These are phyloP conservation scores for Prillingera fragicola DNA, from an alignment of 1,284 basidiomycete species.

Conservation along the genomic window DNA sequence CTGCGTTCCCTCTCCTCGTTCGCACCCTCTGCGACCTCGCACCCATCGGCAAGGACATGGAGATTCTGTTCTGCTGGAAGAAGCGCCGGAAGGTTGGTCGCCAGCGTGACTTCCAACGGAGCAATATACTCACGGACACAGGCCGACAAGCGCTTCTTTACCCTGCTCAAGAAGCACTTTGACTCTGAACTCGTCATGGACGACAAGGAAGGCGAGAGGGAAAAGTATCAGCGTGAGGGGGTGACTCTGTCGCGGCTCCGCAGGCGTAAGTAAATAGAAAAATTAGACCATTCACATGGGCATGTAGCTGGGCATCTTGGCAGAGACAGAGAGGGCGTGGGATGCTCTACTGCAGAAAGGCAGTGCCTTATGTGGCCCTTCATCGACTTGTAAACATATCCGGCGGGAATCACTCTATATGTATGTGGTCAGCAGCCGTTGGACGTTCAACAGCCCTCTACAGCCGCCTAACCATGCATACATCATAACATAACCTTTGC, in stretches of 20 bases:
- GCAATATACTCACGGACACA: conserved; percentile 34
- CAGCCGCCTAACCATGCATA: too few species aligned
- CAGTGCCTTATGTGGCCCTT: too few species aligned
- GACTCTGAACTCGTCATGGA: conserved; percentile 49
- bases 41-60: conserved; percentile 51
- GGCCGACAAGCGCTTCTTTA: conserved; percentile 89
- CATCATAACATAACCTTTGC: too few species aligned
- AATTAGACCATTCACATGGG: too few species aligned
- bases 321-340: too few species aligned
- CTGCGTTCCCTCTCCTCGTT: conserved; percentile 83
- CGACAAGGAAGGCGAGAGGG: conserved; percentile 39
- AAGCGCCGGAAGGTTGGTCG: conserved; percentile 73
- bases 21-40: conserved; percentile 66
- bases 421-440: too few species aligned
- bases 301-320: too few species aligned
- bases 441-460: too few species aligned
- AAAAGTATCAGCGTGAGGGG: conserved; percentile 40
- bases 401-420: too few species aligned
- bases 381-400: too few species aligned
- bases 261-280: too few species aligned
- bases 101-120: background rate
- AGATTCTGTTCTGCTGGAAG: conserved; percentile 86
- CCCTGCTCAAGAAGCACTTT: conserved; percentile 73
- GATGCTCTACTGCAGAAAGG: too few species aligned
- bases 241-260: conserved; percentile 39